Conservation (phyloP, 441 rosid species). For the Adansonia rubrostipa region DNA sequence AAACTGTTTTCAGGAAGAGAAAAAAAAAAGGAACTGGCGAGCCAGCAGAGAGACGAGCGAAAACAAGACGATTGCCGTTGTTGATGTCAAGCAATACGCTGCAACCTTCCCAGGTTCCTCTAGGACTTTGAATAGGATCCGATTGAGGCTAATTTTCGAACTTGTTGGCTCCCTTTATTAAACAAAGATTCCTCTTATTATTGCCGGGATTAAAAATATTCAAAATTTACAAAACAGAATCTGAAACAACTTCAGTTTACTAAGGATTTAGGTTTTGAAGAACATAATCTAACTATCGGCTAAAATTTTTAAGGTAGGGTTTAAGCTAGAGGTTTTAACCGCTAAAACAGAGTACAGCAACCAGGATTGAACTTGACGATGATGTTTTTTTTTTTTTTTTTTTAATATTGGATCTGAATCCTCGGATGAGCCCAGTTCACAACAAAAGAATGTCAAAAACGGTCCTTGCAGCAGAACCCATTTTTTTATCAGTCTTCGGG, state of each 20-base stretch:
- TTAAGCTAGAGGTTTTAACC: not conserved
- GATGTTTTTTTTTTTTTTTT: too few relatives aligned
- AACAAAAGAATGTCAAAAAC: not conserved
- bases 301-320: not conserved
- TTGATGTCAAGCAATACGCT: slow-evolving; percentile 90
- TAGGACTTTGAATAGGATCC: slow-evolving; percentile 41
- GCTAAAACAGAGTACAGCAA: not conserved
- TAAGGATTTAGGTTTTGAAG: not conserved
- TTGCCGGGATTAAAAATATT: not conserved
- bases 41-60: slow-evolving; percentile 76
- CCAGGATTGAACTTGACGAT: not conserved
- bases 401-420: not conserved
- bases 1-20: not conserved
- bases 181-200: not conserved
- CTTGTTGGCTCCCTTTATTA: slow-evolving; percentile 36
- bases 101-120: slow-evolving; percentile 87
- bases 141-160: slow-evolving; percentile 32
- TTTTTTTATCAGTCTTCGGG: not conserved
- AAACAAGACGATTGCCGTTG: slow-evolving; percentile 88
- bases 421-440: not conserved
- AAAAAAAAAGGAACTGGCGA: slow-evolving; percentile 51
- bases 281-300: not conserved
- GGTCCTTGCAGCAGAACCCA: not conserved
- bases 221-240: not conserved
- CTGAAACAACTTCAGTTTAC: not conserved